Percentiles rank a stretch among this genome's conserved stretches.
Evolutionary conservation across 345 rosid genomes (phyloP).

Genomic region (Heritiera fomes): DNA sequence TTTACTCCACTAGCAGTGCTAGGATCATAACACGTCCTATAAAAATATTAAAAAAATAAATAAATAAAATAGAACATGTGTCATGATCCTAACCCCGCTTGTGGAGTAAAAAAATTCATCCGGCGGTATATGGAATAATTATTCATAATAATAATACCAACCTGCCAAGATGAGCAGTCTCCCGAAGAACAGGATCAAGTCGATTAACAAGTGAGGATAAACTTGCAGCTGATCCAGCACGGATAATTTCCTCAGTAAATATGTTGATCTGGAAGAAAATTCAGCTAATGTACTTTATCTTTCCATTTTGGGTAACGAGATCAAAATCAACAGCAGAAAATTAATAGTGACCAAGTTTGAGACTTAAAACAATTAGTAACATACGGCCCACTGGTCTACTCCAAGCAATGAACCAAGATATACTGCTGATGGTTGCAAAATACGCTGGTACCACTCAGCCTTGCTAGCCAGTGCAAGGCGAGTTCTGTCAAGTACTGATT

Average conservation of each 20-base stretch:
- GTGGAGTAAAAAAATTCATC: too few species aligned
- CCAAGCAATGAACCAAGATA: slow-evolving; percentile 90
- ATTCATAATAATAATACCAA: slow-evolving; percentile 29
- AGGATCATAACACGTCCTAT: too few species aligned
- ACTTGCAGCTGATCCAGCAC: slow-evolving; percentile 98
- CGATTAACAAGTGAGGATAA: slow-evolving; percentile 82
- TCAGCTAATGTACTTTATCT: neutral
- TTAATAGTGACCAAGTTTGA: neutral
- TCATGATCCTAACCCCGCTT: too few species aligned
- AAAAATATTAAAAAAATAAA: too few species aligned
- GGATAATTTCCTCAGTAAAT: slow-evolving; percentile 94
- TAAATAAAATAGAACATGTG: too few species aligned
- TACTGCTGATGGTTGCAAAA: slow-evolving; percentile 94
- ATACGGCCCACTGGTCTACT: slow-evolving; percentile 86
- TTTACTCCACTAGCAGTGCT: too few species aligned
- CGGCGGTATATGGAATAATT: too few species aligned
- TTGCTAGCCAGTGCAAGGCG: slow-evolving; percentile 85
- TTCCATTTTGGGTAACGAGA: neutral
- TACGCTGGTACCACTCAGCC: slow-evolving; percentile 80
- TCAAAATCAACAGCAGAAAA: slow-evolving; percentile 12
- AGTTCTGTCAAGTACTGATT: slow-evolving; percentile 94
- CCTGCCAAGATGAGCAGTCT: slow-evolving; percentile 97
- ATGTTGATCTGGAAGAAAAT: slow-evolving; percentile 59
- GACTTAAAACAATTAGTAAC: slow-evolving; percentile 33
- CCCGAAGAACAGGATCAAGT: slow-evolving; percentile 94